Evolutionary conservation across 2,329 filamentous ascomycete species (phyloP).

Genomic region (Sphaerulina vaccinii): DNA sequence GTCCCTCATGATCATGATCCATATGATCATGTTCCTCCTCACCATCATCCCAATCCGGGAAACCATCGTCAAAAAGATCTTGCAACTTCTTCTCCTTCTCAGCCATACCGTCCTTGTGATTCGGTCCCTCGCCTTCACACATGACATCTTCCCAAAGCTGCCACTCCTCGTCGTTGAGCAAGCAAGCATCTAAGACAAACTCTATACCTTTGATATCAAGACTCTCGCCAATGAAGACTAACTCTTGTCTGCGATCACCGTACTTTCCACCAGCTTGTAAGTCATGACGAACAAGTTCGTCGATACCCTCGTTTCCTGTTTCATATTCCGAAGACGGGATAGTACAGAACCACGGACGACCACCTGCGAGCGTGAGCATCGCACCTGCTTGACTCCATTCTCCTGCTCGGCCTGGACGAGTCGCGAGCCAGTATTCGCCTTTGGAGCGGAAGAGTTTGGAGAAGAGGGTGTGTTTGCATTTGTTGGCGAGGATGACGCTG

Average conservation of each 20-base stretch:
- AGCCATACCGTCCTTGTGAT: constrained; percentile 11
- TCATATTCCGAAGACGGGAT: constrained; percentile 53
- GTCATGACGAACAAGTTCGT: constrained; percentile 49
- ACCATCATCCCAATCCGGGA: constrained; percentile 32
- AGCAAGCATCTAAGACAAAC: constrained; percentile 57
- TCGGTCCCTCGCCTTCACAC: constrained; percentile 22
- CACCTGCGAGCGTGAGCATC: constrained; percentile 61
- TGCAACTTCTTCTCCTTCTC: constrained; percentile 42
- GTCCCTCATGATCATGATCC: constrained; percentile 26
- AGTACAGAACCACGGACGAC: constrained; percentile 60
- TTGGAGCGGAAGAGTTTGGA: constrained; percentile 62
- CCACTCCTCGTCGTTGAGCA: constrained; percentile 61
- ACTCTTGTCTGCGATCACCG: constrained; percentile 69
- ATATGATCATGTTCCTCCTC: constrained; percentile 20
- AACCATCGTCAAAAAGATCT: constrained; percentile 42
- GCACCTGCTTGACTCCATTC: constrained; percentile 65
- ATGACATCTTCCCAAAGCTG: constrained; percentile 40
- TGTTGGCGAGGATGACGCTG: constrained; percentile 53
- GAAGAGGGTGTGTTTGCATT: constrained; percentile 55
- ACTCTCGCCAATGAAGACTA: constrained; percentile 71
- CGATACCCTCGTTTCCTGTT: constrained; percentile 51
- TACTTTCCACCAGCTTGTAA: constrained; percentile 52
- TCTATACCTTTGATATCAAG: constrained; percentile 56
- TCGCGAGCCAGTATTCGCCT: constrained; percentile 61
- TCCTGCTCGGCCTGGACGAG: constrained; percentile 55